Evolutionary conservation across 2,329 filamentous ascomycete genomes (phyloP), one percentile per base, ranked within the genome.

Genomic region (Chalaropsis thielavioides): DNA sequence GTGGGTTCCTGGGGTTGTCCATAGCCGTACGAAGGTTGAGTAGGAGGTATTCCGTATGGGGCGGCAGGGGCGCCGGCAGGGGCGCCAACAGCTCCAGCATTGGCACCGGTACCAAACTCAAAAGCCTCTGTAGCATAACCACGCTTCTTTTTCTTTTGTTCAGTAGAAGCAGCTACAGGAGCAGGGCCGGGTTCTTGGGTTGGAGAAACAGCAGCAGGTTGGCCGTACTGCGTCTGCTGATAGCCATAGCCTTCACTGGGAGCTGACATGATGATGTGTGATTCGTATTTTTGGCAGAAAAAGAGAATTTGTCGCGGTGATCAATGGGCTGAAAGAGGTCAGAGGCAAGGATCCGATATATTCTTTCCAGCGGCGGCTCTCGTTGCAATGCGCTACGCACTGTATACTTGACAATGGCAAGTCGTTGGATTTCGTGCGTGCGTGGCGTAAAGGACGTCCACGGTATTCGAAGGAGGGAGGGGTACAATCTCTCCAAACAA

Each of bases 51-150:
- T 72, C 76, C 80, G 75, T 76, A 85, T 70, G 78, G 78, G 65
- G 81, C 83, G 43, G 79, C 83, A 63, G 74, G 74, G 65, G 74
- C 77, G 66, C 67, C 71, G 67, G 70, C 71, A 69, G 72, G 75
- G 71, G 69, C 74, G 64, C 78, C 80, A 40, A 76, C 82, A 17
- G 38, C 54, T 8, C 54, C 54, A 64, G 88, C 85, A 81, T 97
- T 97, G 72, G 89, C 89, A 71, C 92, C 94, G 62, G 83, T 82
- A 62, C 89, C 90, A 71, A 97, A 94, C 67, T 95, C 92, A 75
- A 95, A 99, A 58, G 92, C 92, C 75, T 95, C 89, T 66, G 90
- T 90, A 64, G 94, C 94, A 78, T 97, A 97, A 66, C 89, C 87
- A 79, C 91, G 84, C 83, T 95, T 96, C 84, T 96, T 96, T 79